Base-by-base conservation (phyloP, 2,329 filamentous ascomycete genomes). In the Graphiopsis chlorocephala region DNA sequence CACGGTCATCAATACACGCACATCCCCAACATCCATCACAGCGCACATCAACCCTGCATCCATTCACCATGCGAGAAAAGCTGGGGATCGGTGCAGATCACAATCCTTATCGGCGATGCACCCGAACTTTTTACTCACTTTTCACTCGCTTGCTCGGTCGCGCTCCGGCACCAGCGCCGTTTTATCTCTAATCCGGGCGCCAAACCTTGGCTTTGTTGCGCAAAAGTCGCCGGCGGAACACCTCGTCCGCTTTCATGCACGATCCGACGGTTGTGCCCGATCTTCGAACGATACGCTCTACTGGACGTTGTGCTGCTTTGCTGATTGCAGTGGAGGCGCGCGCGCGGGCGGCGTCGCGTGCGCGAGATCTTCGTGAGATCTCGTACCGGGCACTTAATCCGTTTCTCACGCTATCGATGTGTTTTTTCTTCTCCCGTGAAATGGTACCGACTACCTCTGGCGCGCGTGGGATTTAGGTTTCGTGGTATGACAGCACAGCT, bases 41-140 rank as follows among this genome's bases (percentile, higher is more conserved):
- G 17, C 47, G 29, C 53, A 35, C 42, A 8, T 42, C n/a, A 29
- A 45, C 56, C 56, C 56, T 59, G 23, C 35, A 45, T 29, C 15
- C 5, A 38, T 47, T 59, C 35, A 25, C 35, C 31, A 15, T 25
- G 25, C 23, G 20, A 26, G 15, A 52, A 52, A 52, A 52, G 26
- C 52, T 56, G 52, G 52, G 28, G 28, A 56, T 35, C 52, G 28
- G n/a, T 56, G 28, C 52, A 25, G 52, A 56, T 56, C 52, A 35
- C 17, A 56, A 4, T 10, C 14, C 52, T 12, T 23, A 56, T 56
- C 52, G 52, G 28, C 52, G 52, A 56, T 56, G 47, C 17, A 10
- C 11, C 10, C 29, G 17, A 20, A 25, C 20, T 17, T 28, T 53
- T 53, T 35, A 35, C 28, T 56, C 52, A 20, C 29, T 33, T 56